These are phyloP conservation scores for Aspergillus cristatus DNA, from an alignment of 495 filamentous ascomycete genomes.

Conservation along the genomic window DNA sequence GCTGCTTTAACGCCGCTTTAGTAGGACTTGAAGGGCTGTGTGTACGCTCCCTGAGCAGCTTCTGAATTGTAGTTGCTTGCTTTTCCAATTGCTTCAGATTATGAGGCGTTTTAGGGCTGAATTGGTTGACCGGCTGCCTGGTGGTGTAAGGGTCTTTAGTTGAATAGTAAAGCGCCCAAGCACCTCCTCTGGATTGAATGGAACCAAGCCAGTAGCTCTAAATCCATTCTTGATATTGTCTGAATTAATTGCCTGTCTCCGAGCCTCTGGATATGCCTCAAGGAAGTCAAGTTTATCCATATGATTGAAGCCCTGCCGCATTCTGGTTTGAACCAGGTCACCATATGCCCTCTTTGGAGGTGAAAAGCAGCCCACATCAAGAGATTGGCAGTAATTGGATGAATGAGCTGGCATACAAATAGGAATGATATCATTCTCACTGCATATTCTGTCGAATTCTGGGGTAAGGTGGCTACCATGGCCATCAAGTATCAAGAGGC, in stretches of 20 bases:
- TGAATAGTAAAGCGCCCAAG: conserved; percentile 4
- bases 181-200: conserved; percentile 5
- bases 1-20: conserved; percentile 1
- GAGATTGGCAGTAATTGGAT: conserved; percentile 13
- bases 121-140: neutral
- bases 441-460: conserved; percentile 9
- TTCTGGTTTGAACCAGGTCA: neutral
- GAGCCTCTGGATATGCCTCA: neutral
- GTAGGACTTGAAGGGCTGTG: conserved; percentile 1
- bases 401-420: conserved; percentile 13
- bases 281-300: conserved; percentile 3
- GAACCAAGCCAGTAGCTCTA: conserved; percentile 4
- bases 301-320: neutral
- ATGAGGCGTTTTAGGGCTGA: conserved; percentile 1
- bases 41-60: neutral
- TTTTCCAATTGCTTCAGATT: conserved; percentile 1
- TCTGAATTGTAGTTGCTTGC: conserved; percentile 1
- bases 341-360: conserved; percentile 9
- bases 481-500: conserved; percentile 16
- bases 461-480: conserved; percentile 10
- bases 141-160: conserved; percentile 2
- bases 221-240: conserved; percentile 2
- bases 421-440: conserved; percentile 7
- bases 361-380: conserved; percentile 14
- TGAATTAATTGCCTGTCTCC: neutral